Conservation (phyloP, 257 asterid genomes). For the Thymus mandschuricus region DNA sequence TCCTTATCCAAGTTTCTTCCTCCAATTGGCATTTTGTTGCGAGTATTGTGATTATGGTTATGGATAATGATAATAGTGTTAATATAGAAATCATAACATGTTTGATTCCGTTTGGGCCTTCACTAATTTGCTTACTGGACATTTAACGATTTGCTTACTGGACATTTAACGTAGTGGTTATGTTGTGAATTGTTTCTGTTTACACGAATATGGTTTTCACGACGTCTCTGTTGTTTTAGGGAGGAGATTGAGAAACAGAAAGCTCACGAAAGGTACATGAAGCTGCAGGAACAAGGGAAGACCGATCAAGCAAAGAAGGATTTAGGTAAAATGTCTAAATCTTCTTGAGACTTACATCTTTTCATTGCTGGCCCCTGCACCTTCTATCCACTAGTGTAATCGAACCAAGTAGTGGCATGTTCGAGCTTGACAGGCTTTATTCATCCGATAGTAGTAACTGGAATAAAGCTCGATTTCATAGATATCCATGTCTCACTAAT, state of each 20-base stretch:
- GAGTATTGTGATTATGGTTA: background rate
- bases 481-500: background rate
- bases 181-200: slow-evolving; percentile 20
- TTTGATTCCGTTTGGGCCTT: background rate
- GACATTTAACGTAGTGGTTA: background rate
- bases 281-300: slow-evolving; percentile 97
- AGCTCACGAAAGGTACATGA: slow-evolving; percentile 97
- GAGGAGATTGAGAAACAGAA: slow-evolving; percentile 94
- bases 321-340: slow-evolving; percentile 56
- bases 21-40: background rate
- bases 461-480: background rate
- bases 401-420: background rate
- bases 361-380: background rate
- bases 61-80: too few species aligned
- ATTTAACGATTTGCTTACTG: background rate
- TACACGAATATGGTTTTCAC: background rate
- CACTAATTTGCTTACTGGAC: background rate
- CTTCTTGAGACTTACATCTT: background rate
- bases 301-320: slow-evolving; percentile 94
- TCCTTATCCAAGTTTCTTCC: background rate
- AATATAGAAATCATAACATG: background rate
- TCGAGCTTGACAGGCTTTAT: background rate
- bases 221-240: slow-evolving; percentile 41
- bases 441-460: too few species aligned
- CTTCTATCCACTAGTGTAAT: background rate